phyloP scores from a whole-genome alignment of 192 early-diverging fungal genomes.

The Dissophora globulifera region DNA sequence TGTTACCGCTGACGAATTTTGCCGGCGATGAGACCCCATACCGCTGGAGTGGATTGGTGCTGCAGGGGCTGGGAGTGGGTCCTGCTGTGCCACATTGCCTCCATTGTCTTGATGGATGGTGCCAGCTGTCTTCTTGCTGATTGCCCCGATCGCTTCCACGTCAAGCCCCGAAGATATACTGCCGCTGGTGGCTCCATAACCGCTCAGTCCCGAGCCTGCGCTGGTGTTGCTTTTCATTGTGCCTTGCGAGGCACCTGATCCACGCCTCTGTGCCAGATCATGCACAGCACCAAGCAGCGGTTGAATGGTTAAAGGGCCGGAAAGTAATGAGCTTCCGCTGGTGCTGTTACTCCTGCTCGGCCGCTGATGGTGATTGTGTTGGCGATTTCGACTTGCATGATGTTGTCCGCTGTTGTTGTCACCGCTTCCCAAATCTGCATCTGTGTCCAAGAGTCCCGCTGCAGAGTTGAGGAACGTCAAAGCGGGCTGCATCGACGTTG shows the following conservation, averaged over 20 bases:
- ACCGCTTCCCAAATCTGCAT: neutral
- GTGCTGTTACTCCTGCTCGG: slow-evolving; percentile 14
- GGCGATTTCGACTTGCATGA: neutral
- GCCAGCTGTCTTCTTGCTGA: slow-evolving; percentile 35
- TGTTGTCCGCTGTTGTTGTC: neutral
- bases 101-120: too few species aligned
- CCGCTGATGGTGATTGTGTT: neutral
- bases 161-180: slow-evolving; percentile 6
- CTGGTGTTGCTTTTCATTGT: slow-evolving; percentile 13
- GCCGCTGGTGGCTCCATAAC: neutral
- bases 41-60: neutral
- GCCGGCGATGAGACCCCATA: neutral
- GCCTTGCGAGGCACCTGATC: slow-evolving; percentile 17
- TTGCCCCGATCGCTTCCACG: slow-evolving; percentile 10
- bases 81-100: too few species aligned
- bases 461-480: slow-evolving; percentile 26
- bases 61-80: too few species aligned
- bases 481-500: neutral
- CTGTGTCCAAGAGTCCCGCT: slow-evolving; percentile 11
- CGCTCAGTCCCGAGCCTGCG: too few species aligned
- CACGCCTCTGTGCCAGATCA: slow-evolving; percentile 7
- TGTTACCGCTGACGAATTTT: neutral
- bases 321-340: neutral
- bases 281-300: slow-evolving; percentile 1
- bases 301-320: neutral